Percentiles rank a stretch among this genome's conserved stretches.
These are phyloP conservation scores for Colletotrichum liaoningense DNA, from an alignment of 2,329 filamentous ascomycete genomes.

Conservation along the genomic window DNA sequence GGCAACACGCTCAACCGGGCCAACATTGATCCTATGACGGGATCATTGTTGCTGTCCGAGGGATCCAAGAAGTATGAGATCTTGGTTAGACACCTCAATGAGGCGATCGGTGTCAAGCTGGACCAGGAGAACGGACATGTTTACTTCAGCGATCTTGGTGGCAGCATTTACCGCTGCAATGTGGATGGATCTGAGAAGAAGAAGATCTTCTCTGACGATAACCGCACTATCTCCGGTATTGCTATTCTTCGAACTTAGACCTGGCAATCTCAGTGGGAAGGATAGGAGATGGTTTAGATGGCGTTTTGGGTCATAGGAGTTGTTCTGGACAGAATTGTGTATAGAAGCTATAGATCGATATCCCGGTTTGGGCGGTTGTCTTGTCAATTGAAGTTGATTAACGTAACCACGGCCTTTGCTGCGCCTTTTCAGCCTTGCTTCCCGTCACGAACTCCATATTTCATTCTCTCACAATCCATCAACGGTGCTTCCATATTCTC, in stretches of 20 bases:
- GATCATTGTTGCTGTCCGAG: background rate
- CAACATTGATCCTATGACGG: slow-evolving; percentile 33
- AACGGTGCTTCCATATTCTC: too few species aligned
- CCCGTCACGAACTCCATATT: too few species aligned
- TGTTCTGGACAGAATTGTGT: background rate
- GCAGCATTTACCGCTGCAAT: slow-evolving; percentile 49
- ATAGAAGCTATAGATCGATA: background rate
- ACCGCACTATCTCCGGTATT: slow-evolving; percentile 24
- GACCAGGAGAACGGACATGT: slow-evolving; percentile 48
- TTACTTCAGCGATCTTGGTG: slow-evolving; percentile 54
- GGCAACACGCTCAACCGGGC: slow-evolving; percentile 65
- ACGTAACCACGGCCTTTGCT: background rate
- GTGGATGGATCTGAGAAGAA: slow-evolving; percentile 45
- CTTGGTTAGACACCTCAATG: slow-evolving; percentile 51
- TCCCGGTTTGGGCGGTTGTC: background rate
- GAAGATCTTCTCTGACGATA: slow-evolving; percentile 38
- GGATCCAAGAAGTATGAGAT: slow-evolving; percentile 39
- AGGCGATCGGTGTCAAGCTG: slow-evolving; percentile 58
- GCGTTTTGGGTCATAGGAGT: background rate
- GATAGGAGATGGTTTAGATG: background rate
- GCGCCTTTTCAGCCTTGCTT: too few species aligned
- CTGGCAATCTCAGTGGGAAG: fast-evolving
- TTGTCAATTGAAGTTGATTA: background rate
- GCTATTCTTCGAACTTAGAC: background rate
- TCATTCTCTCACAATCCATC: too few species aligned